These are phyloP conservation scores for Sporothrix brunneoviolacea DNA, from an alignment of 2,329 filamentous ascomycete species.

Conservation along the genomic window DNA sequence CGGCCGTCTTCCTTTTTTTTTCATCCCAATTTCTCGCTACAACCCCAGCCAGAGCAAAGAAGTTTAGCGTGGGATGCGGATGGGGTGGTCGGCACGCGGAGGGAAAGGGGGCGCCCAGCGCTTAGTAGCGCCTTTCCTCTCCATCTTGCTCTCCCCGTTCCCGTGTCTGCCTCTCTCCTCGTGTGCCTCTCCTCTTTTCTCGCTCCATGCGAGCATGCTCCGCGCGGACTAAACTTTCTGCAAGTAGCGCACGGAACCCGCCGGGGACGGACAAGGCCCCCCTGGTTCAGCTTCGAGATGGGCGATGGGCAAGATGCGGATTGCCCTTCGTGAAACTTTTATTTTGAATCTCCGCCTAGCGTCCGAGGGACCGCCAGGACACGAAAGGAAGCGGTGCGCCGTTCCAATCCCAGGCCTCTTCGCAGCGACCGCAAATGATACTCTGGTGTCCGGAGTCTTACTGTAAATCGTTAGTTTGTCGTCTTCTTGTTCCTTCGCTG, in stretches of 20 bases:
- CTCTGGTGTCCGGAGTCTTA: constrained; percentile 1
- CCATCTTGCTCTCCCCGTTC: neutral
- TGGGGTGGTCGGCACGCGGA: constrained; percentile 3
- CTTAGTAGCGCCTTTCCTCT: constrained; percentile 10
- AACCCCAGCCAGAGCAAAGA: neutral
- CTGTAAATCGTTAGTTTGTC: constrained; percentile 5
- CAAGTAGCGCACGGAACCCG: constrained; percentile 6
- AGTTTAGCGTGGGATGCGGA: constrained; percentile 13
- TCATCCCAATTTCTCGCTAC: constrained; percentile 10
- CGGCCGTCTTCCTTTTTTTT: neutral
- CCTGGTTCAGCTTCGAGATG: constrained; percentile 5
- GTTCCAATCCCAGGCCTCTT: too few relatives aligned
- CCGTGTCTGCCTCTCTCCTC: neutral
- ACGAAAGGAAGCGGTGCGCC: too few relatives aligned
- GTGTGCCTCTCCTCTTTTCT: neutral
- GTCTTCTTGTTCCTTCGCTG: neutral
- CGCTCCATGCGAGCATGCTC: too few relatives aligned
- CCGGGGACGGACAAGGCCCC: neutral
- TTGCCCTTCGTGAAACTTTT: neutral
- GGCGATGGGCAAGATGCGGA: constrained; percentile 5
- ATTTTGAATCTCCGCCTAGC: neutral
- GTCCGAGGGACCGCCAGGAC: too few relatives aligned
- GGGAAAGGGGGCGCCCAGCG: constrained; percentile 11
- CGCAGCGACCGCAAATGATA: too few relatives aligned
- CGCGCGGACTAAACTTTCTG: neutral